Evolutionary conservation across 108 stramenopile species (phyloP).

Genomic region (Nitzschia sp.): DNA sequence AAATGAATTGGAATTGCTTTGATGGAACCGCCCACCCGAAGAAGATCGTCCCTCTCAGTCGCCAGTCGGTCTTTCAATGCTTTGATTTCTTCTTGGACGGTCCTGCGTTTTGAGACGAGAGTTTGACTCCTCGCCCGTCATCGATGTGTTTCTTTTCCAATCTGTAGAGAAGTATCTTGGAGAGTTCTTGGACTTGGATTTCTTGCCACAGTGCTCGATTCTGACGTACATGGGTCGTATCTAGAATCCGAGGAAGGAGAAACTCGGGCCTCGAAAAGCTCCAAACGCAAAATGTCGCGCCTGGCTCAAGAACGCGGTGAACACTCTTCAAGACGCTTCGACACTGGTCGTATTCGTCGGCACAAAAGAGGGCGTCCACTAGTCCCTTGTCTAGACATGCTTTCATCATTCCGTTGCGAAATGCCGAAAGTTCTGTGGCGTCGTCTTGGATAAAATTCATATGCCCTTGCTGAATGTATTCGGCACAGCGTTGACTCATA

Average conservation of each 20-base stretch:
- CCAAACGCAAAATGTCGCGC: slow-evolving; percentile 62
- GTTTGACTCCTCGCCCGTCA: background rate
- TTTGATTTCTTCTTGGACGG: background rate
- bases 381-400: slow-evolving; percentile 85
- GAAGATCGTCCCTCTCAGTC: too few relatives aligned
- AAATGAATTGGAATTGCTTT: too few relatives aligned
- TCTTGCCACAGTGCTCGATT: slow-evolving; percentile 29
- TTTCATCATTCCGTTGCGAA: slow-evolving; percentile 55
- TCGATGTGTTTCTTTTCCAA: slow-evolving; percentile 34
- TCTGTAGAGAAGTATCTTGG: slow-evolving; percentile 34
- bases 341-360: slow-evolving; percentile 48
- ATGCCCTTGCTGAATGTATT: slow-evolving; percentile 37
- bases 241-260: slow-evolving; percentile 42
- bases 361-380: slow-evolving; percentile 75
- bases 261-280: slow-evolving; percentile 74
- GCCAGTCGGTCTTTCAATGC: background rate
- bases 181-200: slow-evolving; percentile 38
- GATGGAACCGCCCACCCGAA: too few relatives aligned
- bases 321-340: slow-evolving; percentile 60
- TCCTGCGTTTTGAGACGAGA: background rate
- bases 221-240: slow-evolving; percentile 1
- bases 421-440: slow-evolving; percentile 66
- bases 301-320: slow-evolving; percentile 65
- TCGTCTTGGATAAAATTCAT: slow-evolving; percentile 65
- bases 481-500: slow-evolving; percentile 54